phyloP scores from a whole-genome alignment of 345 rosid genomes.

The Eutrema yunnanense region DNA sequence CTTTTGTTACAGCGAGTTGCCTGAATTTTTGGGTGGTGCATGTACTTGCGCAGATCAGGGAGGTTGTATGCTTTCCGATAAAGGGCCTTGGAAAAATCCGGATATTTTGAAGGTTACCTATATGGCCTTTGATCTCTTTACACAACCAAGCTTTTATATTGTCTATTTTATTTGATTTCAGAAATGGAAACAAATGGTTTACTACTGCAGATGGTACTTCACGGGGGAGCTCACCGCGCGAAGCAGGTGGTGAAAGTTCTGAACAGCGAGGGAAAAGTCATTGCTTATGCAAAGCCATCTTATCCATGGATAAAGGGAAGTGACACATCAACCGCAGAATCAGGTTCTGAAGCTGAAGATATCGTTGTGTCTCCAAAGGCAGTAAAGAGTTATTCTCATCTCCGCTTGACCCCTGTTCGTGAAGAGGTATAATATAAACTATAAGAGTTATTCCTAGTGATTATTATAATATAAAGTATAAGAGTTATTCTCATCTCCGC shows the following conservation, averaged over 20 bases:
- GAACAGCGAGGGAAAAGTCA: conserved; percentile 81
- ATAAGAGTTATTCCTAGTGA: too few relatives aligned
- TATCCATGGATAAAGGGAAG: conserved; percentile 83
- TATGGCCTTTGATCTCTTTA: neutral
- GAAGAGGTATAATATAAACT: conserved; percentile 57
- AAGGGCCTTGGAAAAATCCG: conserved; percentile 92
- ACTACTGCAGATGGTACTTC: conserved; percentile 69
- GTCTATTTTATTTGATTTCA: neutral
- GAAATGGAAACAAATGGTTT: neutral
- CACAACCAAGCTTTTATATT: neutral
- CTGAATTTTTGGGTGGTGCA: conserved; percentile 79
- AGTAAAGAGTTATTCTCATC: conserved; percentile 69
- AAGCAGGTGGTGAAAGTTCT: conserved; percentile 92
- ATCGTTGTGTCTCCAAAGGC: conserved; percentile 82
- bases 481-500: neutral
- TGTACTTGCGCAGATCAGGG: conserved; percentile 83
- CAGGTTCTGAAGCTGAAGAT: conserved; percentile 99
- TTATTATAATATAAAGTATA: too few relatives aligned
- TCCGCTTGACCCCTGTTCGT: conserved; percentile 90
- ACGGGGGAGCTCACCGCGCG: conserved; percentile 65
- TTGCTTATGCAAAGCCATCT: conserved; percentile 87
- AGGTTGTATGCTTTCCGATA: conserved; percentile 89
- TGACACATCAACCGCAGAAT: conserved; percentile 97
- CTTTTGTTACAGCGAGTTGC: conserved; percentile 57
- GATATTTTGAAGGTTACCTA: conserved; percentile 58